A percentile compares a stretch with the other conserved stretches of the same genome.
Evolutionary conservation across 75 land plant genomes (phyloP).

Genomic region (Cunninghamia lanceolata): DNA sequence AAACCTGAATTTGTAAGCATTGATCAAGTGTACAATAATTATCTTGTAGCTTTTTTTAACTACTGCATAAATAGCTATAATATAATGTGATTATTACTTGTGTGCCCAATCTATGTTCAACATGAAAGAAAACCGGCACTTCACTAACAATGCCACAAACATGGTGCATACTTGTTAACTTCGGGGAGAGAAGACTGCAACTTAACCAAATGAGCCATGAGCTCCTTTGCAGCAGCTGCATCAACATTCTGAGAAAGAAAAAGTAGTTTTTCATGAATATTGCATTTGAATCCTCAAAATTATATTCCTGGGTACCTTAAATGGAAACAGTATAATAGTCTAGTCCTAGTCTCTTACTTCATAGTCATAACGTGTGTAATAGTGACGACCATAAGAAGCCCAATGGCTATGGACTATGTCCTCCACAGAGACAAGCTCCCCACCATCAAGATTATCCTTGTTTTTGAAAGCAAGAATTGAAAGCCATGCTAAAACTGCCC

Average conservation of each 20-base stretch:
- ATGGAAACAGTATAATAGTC: background rate
- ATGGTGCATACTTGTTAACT: constrained; percentile 71
- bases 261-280: constrained; percentile 4
- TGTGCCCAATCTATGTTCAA: background rate
- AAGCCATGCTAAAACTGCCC: constrained; percentile 99
- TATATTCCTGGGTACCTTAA: background rate
- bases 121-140: background rate
- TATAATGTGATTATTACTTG: background rate
- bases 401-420: constrained; percentile 95
- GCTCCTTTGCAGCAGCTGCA: constrained; percentile 91
- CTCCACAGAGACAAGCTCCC: constrained; percentile 90
- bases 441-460: constrained; percentile 62
- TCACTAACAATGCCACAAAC: background rate
- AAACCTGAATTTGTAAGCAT: background rate
- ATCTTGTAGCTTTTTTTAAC: background rate
- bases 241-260: constrained; percentile 82
- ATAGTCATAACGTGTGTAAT: constrained; percentile 97
- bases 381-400: constrained; percentile 96
- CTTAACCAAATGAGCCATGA: constrained; percentile 83
- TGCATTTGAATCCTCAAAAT: background rate
- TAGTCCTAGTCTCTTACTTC: constrained; percentile 51
- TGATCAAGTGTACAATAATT: background rate
- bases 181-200: constrained; percentile 81
- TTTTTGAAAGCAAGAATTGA: constrained; percentile 92
- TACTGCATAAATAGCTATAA: background rate